Base-by-base conservation (phyloP, 176 grass and related monocot species). In the Lolium multiflorum region DNA sequence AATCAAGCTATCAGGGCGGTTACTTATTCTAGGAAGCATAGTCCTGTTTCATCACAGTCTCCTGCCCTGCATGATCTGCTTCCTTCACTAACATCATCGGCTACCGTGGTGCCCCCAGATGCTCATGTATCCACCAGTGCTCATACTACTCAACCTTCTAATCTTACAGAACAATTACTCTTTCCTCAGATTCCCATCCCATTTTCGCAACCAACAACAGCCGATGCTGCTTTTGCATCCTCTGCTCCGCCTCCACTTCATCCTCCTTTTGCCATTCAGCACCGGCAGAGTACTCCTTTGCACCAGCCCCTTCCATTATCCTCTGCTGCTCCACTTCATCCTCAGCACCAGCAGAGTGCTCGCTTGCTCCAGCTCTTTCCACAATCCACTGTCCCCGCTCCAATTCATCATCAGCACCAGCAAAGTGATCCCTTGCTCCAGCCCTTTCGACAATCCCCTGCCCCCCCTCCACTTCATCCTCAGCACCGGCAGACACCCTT, bases 251-350 rank as follows among this genome's bases (percentile, higher is more conserved):
- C 85, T 67, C 90, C 80, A 62, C 28, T 92, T 87, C 88, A 84
- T 86, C 85, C 79, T 78, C 79, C 85, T 24, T 49, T 90, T 79
- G 39, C 68, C 20, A 76, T 60, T 62, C 88, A 84, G 50, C 90
- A 81, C 21, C 82, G 38, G 16, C 83, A 84, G 56, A 82, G 62
- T 85, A 44, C 86, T 78, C 82, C 85, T 14, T 85, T 88, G 83
- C 57, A 52, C 54, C 87, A 84, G 14, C 78, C 88, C 22, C 90
- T 94, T 60, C 58, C 90, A 71, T 82, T 87, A 66, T 82, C 90
- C 77, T 26, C 72, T 82, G 81, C 78, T 11, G 71, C 84, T 78
- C 87, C 84, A 62, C 39, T 89, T 86, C 84, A 87, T 87, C 84
- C 81, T 70, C 87, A 82, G 51, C 89, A 78, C 28, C 71, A 38